A percentile compares a stretch with the other conserved stretches of the same genome.
These are phyloP conservation scores for Penicillium sp. DNA, from an alignment of 2,329 filamentous ascomycete genomes.

Conservation along the genomic window DNA sequence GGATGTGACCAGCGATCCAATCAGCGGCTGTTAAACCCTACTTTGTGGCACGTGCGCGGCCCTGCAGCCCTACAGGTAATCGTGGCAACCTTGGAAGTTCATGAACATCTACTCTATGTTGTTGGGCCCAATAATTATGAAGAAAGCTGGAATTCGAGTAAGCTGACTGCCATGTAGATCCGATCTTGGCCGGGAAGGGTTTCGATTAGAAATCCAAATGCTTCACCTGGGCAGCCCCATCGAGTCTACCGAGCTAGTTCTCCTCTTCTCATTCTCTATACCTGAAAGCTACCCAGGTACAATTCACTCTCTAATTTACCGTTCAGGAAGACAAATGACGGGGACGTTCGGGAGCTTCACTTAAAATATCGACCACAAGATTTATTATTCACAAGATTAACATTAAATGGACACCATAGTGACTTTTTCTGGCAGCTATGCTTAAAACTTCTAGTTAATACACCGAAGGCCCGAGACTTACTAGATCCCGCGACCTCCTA, in stretches of 20 bases:
- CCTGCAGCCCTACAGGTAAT: no score
- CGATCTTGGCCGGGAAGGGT: background rate
- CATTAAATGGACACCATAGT: no score
- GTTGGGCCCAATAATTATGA: no score
- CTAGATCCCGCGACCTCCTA: background rate
- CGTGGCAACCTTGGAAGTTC: no score
- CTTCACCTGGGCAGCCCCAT: no score
- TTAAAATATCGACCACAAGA: background rate
- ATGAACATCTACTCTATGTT: no score
- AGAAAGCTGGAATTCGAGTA: background rate
- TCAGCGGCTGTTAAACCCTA: no score
- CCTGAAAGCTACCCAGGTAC: background rate
- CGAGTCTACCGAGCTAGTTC: background rate
- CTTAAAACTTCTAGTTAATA: background rate
- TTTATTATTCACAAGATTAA: background rate
- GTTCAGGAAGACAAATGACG: background rate
- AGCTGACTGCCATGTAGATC: background rate
- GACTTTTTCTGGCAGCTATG: background rate
- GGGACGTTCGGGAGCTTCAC: background rate
- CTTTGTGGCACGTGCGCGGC: no score
- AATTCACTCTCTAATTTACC: background rate
- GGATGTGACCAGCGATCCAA: no score
- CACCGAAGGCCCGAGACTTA: background rate
- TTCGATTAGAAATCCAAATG: slow-evolving; percentile 1
- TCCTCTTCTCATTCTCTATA: background rate